Evolutionary conservation across 352 stramenopile genomes (phyloP).

Genomic region (Peronospora farinosa): DNA sequence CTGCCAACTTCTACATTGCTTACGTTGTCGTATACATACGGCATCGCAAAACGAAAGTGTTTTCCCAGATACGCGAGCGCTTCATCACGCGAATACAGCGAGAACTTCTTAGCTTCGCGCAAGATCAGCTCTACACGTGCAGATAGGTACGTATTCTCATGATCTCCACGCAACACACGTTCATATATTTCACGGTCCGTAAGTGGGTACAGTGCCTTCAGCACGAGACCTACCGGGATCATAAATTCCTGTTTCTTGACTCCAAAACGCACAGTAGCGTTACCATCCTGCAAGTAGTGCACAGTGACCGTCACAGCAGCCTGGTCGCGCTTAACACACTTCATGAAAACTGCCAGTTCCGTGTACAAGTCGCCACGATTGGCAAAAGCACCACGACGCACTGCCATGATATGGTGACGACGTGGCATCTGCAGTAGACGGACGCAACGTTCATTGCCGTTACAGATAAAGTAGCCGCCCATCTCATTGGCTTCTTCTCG

Average conservation of each 20-base stretch:
- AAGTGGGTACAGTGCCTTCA: constrained; percentile 93
- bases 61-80: constrained; percentile 93
- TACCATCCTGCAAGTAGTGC: constrained; percentile 97
- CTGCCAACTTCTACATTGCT: constrained; percentile 88
- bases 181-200: constrained; percentile 96
- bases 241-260: constrained; percentile 98
- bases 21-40: constrained; percentile 72
- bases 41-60: constrained; percentile 92
- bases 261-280: constrained; percentile 94
- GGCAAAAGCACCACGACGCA: constrained; percentile 95
- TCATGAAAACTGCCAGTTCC: constrained; percentile 95
- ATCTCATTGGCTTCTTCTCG: constrained; percentile 95
- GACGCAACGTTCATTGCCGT: constrained; percentile 98
- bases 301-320: constrained; percentile 95
- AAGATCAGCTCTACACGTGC: constrained; percentile 96
- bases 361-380: constrained; percentile 96
- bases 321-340: constrained; percentile 94
- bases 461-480: constrained; percentile 99
- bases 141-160: constrained; percentile 95
- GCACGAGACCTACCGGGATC: constrained; percentile 93
- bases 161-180: constrained; percentile 91
- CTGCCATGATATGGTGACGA: constrained; percentile 87
- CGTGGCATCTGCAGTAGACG: constrained; percentile 93
- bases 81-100: constrained; percentile 82
- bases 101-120: constrained; percentile 93